Evolutionary conservation across 1,284 basidiomycete species (phyloP).

Genomic region (Trichosporon coremiiforme): DNA sequence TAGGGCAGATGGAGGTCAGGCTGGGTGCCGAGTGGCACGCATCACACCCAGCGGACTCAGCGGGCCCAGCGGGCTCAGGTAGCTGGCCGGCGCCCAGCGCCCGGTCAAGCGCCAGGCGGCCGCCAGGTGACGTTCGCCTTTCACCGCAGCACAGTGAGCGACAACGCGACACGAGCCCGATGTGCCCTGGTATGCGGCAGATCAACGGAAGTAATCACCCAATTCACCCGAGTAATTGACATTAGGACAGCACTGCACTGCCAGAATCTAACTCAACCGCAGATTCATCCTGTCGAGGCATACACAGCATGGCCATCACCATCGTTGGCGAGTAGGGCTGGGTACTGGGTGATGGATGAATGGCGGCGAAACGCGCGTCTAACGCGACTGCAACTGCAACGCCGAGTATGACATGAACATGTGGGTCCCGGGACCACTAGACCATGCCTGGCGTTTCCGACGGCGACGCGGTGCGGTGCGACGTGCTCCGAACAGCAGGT

Average conservation of each 20-base stretch:
- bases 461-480: too few species aligned
- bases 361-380: too few species aligned
- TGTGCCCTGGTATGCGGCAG: neutral
- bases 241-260: neutral
- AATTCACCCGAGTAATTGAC: neutral
- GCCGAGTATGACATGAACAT: neutral
- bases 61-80: neutral
- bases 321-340: too few species aligned
- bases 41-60: too few species aligned
- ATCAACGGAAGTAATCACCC: neutral
- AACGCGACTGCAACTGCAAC: neutral
- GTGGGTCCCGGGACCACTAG: neutral
- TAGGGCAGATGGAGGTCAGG: slow-evolving; percentile 12
- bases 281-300: too few species aligned
- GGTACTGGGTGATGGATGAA: too few species aligned
- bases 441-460: neutral
- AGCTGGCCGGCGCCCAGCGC: neutral
- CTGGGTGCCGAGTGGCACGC: slow-evolving; percentile 10
- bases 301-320: too few species aligned
- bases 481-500: neutral
- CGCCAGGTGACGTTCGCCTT: neutral
- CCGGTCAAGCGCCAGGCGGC: too few species aligned
- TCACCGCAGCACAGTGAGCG: neutral
- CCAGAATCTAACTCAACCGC: slow-evolving; percentile 2
- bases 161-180: neutral